These are phyloP conservation scores for Warburgia ugandensis DNA, from an alignment of 164 flowering plant genomes.

Conservation along the genomic window DNA sequence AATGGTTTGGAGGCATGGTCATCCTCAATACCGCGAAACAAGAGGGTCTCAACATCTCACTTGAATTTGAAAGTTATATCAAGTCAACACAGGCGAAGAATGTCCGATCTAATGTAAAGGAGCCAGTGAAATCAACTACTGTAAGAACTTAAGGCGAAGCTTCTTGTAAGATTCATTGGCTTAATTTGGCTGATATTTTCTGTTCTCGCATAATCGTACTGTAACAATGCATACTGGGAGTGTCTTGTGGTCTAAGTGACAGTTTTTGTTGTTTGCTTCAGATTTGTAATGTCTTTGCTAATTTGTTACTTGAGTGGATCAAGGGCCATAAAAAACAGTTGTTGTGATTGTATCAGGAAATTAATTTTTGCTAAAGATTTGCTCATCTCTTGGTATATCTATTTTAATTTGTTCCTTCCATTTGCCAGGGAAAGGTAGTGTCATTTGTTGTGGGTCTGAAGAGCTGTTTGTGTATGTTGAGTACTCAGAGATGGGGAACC, in stretches of 20 bases:
- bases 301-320: too few species aligned
- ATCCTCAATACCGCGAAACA: conserved; percentile 24
- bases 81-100: conserved; percentile 51
- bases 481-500: too few species aligned
- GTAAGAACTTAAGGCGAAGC: background rate
- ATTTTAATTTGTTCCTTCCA: too few species aligned
- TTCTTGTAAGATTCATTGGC: background rate
- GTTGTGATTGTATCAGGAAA: too few species aligned
- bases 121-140: background rate
- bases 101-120: conserved; percentile 44
- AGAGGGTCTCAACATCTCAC: conserved; percentile 33
- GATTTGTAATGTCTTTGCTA: too few species aligned
- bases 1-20: conserved; percentile 16
- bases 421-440: too few species aligned
- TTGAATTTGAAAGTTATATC: conserved; percentile 30
- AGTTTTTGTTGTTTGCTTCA: background rate
- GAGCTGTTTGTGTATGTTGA: too few species aligned
- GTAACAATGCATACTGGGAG: background rate
- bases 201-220: background rate
- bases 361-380: too few species aligned
- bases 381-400: too few species aligned
- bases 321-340: too few species aligned
- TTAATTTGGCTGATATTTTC: background rate
- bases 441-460: too few species aligned
- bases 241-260: background rate